Conservation (phyloP, 2,329 filamentous ascomycete genomes). For the Penicillium sp. region DNA sequence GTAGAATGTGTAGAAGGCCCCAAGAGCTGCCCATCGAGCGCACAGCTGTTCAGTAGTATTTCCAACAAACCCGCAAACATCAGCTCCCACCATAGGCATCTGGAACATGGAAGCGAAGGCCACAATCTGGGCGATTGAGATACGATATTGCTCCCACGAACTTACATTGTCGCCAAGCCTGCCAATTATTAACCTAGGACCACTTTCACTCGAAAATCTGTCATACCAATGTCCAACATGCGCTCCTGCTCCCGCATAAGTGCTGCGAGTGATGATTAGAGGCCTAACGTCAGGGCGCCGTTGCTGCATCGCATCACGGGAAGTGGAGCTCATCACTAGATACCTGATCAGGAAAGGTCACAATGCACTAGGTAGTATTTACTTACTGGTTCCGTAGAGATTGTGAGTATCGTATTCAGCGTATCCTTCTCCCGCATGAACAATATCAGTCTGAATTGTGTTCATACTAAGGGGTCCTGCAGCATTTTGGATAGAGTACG, state of each 20-base stretch:
- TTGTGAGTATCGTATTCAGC: constrained; percentile 79
- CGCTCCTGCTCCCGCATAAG: constrained; percentile 72
- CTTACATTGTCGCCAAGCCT: constrained; percentile 66
- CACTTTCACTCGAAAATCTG: constrained; percentile 5
- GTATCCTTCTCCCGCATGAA: constrained; percentile 67
- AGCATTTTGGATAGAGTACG: constrained; percentile 69
- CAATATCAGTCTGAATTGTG: constrained; percentile 69
- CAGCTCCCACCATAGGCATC: constrained; percentile 70
- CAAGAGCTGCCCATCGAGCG: constrained; percentile 74
- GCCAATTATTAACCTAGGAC: constrained; percentile 4
- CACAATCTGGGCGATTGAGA: constrained; percentile 64
- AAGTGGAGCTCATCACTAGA: constrained; percentile 69
- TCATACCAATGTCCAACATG: constrained; percentile 60
- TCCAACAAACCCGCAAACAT: constrained; percentile 77
- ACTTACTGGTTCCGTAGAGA: constrained; percentile 68
- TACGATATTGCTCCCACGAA: constrained; percentile 63
- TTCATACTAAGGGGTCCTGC: constrained; percentile 58
- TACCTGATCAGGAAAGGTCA: constrained; percentile 3
- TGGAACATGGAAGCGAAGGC: constrained; percentile 70
- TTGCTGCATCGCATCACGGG: constrained; percentile 67
- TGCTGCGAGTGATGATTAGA: constrained; percentile 75
- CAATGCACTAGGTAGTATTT: too few relatives aligned
- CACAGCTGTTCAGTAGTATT: constrained; percentile 72
- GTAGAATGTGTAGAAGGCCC: constrained; percentile 77
- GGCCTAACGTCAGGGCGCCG: constrained; percentile 69